Percentiles rank a stretch among this genome's conserved stretches.
These are phyloP conservation scores for Stenocarpella maydis DNA, from an alignment of 2,329 filamentous ascomycete species.

Conservation along the genomic window DNA sequence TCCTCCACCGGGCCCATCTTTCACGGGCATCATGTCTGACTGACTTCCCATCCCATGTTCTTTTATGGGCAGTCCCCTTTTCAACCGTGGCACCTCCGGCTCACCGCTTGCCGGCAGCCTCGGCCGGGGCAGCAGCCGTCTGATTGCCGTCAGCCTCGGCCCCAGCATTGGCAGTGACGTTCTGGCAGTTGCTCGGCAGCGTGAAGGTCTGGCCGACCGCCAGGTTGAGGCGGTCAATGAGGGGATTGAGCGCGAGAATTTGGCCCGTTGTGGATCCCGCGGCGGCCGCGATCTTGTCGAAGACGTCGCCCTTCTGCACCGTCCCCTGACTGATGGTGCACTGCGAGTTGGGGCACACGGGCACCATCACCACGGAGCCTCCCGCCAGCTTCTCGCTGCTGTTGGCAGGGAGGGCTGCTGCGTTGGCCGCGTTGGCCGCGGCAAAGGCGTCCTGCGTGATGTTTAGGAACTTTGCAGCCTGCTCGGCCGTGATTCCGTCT, in stretches of 20 bases:
- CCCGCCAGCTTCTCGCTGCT: conserved; percentile 18
- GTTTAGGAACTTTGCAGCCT: conserved; percentile 26
- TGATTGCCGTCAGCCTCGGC: not conserved
- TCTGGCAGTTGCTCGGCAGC: conserved; percentile 28
- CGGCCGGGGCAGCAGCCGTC: not conserved
- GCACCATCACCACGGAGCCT: conserved; percentile 5
- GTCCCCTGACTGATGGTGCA: conserved; percentile 26
- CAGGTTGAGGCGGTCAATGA: conserved; percentile 14
- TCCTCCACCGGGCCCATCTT: no score
- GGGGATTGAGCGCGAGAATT: conserved; percentile 24
- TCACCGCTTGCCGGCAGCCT: conserved; percentile 1
- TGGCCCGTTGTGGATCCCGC: conserved; percentile 26
- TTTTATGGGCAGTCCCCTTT: not conserved
- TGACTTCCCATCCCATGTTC: not conserved
- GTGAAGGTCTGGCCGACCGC: conserved; percentile 26
- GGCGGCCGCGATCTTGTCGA: conserved; percentile 11
- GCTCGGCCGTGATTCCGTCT: conserved; percentile 4
- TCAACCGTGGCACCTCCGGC: not conserved
- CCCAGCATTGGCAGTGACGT: not conserved
- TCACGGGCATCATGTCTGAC: not conserved
- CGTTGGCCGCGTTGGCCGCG: conserved; percentile 11
- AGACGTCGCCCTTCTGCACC: conserved; percentile 19
- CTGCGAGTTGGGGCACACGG: conserved; percentile 26
- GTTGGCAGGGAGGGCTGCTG: not conserved
- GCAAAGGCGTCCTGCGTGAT: conserved; percentile 27